Evolutionary conservation across 2,329 filamentous ascomycete genomes (phyloP).

Genomic region (Hirsutella rhossiliensis): DNA sequence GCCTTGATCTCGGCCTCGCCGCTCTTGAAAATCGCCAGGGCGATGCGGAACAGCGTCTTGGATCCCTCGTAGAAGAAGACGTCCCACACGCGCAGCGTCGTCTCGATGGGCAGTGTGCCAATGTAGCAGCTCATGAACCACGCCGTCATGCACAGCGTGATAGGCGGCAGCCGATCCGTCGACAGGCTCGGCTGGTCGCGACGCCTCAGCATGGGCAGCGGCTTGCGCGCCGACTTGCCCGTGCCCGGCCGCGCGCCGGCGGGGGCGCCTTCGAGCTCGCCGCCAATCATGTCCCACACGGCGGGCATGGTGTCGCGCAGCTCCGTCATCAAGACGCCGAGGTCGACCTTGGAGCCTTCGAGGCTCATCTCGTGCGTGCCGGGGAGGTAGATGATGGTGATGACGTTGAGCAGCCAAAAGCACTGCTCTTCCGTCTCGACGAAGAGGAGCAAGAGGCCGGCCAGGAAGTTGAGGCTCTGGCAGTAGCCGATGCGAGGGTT

Average conservation of each 20-base stretch:
- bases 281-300: constrained; percentile 81
- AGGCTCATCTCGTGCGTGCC: constrained; percentile 86
- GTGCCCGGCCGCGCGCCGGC: constrained; percentile 21
- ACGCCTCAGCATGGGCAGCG: constrained; percentile 26
- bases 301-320: constrained; percentile 71
- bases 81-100: constrained; percentile 87
- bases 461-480: constrained; percentile 90
- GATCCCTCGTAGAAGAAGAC: constrained; percentile 92
- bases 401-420: constrained; percentile 88
- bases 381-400: constrained; percentile 77
- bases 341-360: constrained; percentile 85
- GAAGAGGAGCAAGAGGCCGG: constrained; percentile 79
- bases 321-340: constrained; percentile 83
- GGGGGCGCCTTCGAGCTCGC: constrained; percentile 50
- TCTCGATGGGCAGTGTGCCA: constrained; percentile 83
- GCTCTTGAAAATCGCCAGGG: constrained; percentile 80
- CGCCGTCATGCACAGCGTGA: constrained; percentile 83
- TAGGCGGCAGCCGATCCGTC: constrained; percentile 60
- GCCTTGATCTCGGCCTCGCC: constrained; percentile 71
- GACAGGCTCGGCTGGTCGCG: constrained; percentile 27
- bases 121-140: constrained; percentile 99
- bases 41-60: constrained; percentile 86
- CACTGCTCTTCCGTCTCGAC: constrained; percentile 79
- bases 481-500: constrained; percentile 91
- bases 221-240: constrained; percentile 21